Base-by-base conservation (phyloP, 805 yeast species). In the Metschnikowia picachoensis region DNA sequence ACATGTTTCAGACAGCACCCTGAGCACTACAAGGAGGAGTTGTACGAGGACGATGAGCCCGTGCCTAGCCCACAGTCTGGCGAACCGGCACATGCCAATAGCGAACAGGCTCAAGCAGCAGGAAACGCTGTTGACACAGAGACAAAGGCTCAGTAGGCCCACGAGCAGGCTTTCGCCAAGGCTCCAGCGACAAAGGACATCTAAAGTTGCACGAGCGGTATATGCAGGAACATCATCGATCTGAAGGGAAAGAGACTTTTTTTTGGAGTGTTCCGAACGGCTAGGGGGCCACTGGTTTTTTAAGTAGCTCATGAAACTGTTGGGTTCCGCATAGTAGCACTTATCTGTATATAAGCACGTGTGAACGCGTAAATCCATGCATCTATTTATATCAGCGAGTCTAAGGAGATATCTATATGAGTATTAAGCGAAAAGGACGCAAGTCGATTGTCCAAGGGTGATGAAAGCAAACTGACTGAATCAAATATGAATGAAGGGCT, bases 1-100 rank as follows among this genome's bases (percentile, higher is more conserved):
- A 77, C 80, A 51, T 94, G 99, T 72, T 94, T 94, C 82, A 83
- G 92, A 73, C 74, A 79, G 62, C 79, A 91, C 68, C 98, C 97
- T 28, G 99, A 94, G 49, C 84, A 86, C 43, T 94, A 94, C 68
- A 86, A 90, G 53, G 98, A 91, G 63, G 96, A 91, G 67, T 75
- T 90, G 59, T 78, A 85, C 65, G 95, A 85, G 43, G 95, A 86
- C 47, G 88, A 81, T 32, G 43, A 38, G 37, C 29, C 37, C 13
- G 35, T 29, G 17, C 41, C 30, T 3, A 14, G 8, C 12, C 37
- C 40, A 7, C 30, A 29, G 29, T 20, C 25, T 20, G 7, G 7
- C 25, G 25, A 20, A 20, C 25, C 25, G 25, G 25, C 25, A 20
- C 25, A 20, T 20, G 17, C 33, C 17, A 28, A 39, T 9, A 27